Evolutionary conservation across 805 yeast species (phyloP), one percentile per base, ranked within the genome.

Genomic region (Zygosaccharomyces pseudorouxii): DNA sequence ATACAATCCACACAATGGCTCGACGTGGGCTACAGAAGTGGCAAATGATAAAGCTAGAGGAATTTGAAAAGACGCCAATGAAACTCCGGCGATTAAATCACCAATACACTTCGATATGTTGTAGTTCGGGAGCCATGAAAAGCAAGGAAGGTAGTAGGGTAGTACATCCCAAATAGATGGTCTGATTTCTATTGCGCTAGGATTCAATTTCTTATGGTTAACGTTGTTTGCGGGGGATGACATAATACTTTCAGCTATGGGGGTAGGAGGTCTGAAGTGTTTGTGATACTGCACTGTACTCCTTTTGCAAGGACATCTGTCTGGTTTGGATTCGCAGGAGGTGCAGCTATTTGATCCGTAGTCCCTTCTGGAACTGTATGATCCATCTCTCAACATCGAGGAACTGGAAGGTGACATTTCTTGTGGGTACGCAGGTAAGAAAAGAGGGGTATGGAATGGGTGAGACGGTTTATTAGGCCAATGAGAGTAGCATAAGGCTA

Each of bases 31-130:
- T 39, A 89, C 72, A 0, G 95, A 82, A 0, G 88, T 82, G 3
- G 96, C 93, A 59, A 85, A 85, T 0, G 77, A 73, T 42, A 73
- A 55, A 52, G 89, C 84, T 46, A 92, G 71, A 1, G 99, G 98
- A 42, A 92, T 80, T 64, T 90, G 97, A 67, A 89, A 92, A 4
- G 93, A 84, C 0, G 96, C 97, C 30, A 90, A 66, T 0, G 97
- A 82, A 4, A 89, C 59, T 0, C 99, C 98, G 2, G 97, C 95
- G 14, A 84, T 67, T 7, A 86, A 59, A 60, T 92, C 99, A 18
- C 80, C 75, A 2, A 78, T 20, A 38, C 82, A 58, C 42, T 65
- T 67, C 1, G 57, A 45, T 12, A 48, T 11, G 1, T 58, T 58
- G 53, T 86, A 86, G 6, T 74, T 58, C 4, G 78, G 76, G n/a